Evolutionary conservation across 108 stramenopile genomes (phyloP).

Genomic region (Stephanodiscus minutulus): DNA sequence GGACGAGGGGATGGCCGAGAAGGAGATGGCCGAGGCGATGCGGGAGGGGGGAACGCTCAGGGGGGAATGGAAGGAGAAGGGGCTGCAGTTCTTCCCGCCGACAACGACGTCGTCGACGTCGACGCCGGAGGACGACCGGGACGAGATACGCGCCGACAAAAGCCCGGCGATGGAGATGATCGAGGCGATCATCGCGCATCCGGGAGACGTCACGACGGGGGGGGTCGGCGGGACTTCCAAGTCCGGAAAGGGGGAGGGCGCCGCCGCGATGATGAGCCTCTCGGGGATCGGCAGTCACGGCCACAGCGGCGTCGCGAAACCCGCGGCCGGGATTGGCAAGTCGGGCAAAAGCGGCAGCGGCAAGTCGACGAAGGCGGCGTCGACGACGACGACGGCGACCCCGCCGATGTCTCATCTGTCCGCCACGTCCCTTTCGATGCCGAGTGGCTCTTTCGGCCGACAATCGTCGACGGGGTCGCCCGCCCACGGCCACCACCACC

Average conservation of each 20-base stretch:
- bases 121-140: neutral
- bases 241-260: neutral
- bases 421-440: too few relatives aligned
- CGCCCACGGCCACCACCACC: too few relatives aligned
- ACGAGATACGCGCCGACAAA: neutral
- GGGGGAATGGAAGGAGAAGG: neutral
- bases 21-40: neutral
- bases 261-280: neutral
- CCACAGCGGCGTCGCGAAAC: too few relatives aligned
- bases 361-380: neutral
- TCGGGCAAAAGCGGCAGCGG: neutral
- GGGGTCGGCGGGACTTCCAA: neutral
- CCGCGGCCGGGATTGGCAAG: neutral
- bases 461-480: too few relatives aligned
- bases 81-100: too few relatives aligned
- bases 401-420: neutral
- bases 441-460: too few relatives aligned
- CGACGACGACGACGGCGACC: neutral
- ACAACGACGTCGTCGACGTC: too few relatives aligned
- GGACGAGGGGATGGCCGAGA: neutral
- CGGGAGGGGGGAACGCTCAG: neutral
- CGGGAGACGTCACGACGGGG: neutral
- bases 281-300: too few relatives aligned
- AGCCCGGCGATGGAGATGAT: neutral
- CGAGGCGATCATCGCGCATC: neutral